phyloP scores from a whole-genome alignment of 129 eudicot genomes.

The Oenanthe sinensis region DNA sequence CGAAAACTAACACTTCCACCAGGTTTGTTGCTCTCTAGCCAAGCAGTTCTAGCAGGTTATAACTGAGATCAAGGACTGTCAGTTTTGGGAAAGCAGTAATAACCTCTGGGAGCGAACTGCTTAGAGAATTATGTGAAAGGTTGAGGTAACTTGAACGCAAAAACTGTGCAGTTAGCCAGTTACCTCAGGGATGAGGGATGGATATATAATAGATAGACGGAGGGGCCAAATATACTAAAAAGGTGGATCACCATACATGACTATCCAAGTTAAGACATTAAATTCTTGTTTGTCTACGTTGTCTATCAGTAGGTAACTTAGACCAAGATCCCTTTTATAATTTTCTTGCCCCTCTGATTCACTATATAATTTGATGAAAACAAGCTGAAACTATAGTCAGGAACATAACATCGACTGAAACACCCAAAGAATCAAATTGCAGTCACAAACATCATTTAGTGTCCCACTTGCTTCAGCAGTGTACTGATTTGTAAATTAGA shows the following conservation, averaged over 20 bases:
- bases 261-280: neutral
- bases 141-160: slow-evolving; percentile 72
- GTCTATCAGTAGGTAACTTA: neutral
- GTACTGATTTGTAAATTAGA: neutral
- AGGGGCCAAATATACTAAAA: no score
- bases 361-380: neutral
- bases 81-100: slow-evolving; percentile 61
- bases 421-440: neutral
- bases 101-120: slow-evolving; percentile 56
- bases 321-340: neutral
- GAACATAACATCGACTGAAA: neutral
- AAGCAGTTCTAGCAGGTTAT: slow-evolving; percentile 62
- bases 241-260: neutral
- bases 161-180: slow-evolving; percentile 80
- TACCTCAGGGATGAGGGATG: slow-evolving; percentile 60
- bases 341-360: neutral
- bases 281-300: no score
- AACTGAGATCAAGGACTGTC: slow-evolving; percentile 69
- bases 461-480: neutral
- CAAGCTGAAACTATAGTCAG: neutral
- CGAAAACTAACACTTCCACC: slow-evolving; percentile 45
- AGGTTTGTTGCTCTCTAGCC: slow-evolving; percentile 46
- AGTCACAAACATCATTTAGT: neutral
- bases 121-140: slow-evolving; percentile 62
- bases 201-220: no score